Evolutionary conservation across 441 rosid species (phyloP).

Genomic region (Corymbia calophylla): DNA sequence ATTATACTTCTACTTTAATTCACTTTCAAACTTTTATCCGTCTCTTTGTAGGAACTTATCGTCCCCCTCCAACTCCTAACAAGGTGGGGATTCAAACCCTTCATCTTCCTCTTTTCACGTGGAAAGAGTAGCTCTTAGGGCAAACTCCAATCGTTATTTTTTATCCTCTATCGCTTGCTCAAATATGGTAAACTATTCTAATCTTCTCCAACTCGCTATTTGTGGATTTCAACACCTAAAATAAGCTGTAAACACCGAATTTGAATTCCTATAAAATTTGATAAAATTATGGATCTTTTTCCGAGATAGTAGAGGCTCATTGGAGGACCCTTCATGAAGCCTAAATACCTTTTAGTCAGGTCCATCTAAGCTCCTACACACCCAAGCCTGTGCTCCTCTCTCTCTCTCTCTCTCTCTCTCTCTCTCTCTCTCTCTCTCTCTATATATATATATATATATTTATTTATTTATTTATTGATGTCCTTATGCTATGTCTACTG

Average conservation of each 20-base stretch:
- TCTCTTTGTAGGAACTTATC: no score
- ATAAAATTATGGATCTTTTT: not conserved
- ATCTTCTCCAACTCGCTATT: not conserved
- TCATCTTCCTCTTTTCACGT: no score
- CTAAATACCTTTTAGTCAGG: not conserved
- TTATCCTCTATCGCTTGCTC: not conserved
- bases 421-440: no score
- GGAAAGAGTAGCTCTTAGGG: no score
- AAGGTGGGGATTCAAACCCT: no score
- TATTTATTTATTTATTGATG: not conserved
- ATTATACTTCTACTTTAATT: no score
- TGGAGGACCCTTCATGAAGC: not conserved
- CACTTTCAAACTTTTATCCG: no score
- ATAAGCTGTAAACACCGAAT: not conserved
- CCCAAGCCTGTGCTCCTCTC: not conserved
- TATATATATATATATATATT: no score
- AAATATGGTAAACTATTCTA: not conserved
- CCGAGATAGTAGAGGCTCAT: not conserved
- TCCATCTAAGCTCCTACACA: not conserved
- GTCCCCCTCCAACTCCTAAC: no score
- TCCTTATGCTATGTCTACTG: not conserved
- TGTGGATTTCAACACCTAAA: not conserved
- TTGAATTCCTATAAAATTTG: not conserved
- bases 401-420: not conserved
- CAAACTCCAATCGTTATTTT: no score